phyloP scores from a whole-genome alignment of 768 basidiomycete species.

The Sistotremastrum niveocremeum region DNA sequence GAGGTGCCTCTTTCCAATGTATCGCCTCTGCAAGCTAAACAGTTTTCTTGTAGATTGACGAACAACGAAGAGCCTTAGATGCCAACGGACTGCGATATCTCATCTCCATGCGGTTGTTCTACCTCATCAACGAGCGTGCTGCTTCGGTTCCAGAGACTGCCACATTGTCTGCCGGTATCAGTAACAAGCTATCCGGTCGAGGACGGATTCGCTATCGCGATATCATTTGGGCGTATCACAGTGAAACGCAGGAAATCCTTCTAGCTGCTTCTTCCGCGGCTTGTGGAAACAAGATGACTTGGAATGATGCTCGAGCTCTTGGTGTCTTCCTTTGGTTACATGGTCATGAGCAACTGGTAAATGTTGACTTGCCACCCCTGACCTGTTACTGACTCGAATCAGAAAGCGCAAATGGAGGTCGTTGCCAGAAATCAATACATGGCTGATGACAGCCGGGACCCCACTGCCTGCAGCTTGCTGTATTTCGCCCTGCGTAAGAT shows the following conservation, averaged over 20 bases:
- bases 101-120: conserved; percentile 84
- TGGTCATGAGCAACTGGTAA: conserved; percentile 64
- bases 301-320: conserved; percentile 77
- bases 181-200: conserved; percentile 41
- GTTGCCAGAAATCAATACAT: conserved; percentile 92
- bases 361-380: too few relatives aligned
- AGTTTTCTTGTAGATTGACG: conserved; percentile 52
- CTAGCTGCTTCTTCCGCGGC: conserved; percentile 54
- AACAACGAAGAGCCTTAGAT: conserved; percentile 83
- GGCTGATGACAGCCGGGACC: conserved; percentile 77
- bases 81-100: conserved; percentile 87
- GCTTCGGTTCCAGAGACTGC: too few relatives aligned
- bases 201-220: conserved; percentile 84
- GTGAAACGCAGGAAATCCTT: conserved; percentile 82
- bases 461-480: conserved; percentile 75
- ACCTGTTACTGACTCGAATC: background rate
- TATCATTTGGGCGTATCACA: conserved; percentile 95
- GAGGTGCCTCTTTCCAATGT: conserved; percentile 40
- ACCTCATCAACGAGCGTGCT: conserved; percentile 63
- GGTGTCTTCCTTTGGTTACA: conserved; percentile 85
- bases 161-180: too few relatives aligned
- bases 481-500: conserved; percentile 92
- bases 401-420: conserved; percentile 74
- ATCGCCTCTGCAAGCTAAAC: conserved; percentile 3
- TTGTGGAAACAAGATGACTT: conserved; percentile 77